Evolutionary conservation across 169 alveolate species (phyloP).

Genomic region (Babesia caballi): DNA sequence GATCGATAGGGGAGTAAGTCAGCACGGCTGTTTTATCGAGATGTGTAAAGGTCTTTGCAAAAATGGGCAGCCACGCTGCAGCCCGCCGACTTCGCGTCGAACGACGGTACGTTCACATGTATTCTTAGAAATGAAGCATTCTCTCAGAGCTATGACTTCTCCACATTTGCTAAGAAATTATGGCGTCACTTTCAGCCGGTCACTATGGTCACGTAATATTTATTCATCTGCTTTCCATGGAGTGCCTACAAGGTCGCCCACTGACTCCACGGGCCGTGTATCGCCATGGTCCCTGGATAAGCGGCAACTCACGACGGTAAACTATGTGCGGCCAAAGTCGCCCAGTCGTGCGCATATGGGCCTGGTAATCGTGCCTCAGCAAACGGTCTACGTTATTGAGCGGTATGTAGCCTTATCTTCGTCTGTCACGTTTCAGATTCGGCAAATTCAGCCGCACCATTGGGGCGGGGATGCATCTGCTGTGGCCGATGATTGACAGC

Average conservation of each 20-base stretch:
- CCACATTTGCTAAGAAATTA: not conserved
- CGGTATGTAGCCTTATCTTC: constrained; percentile 45
- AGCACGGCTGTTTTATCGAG: not conserved
- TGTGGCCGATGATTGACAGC: constrained; percentile 87
- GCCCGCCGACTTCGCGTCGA: constrained; percentile 8
- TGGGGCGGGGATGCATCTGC: constrained; percentile 88
- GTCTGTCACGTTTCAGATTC: constrained; percentile 64
- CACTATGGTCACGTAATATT: constrained; percentile 9
- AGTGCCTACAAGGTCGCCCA: not conserved
- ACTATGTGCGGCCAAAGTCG: not conserved
- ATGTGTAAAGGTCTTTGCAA: constrained; percentile 38
- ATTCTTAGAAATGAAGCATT: not conserved
- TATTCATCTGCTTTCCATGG: not conserved
- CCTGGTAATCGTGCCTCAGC: constrained; percentile 89
- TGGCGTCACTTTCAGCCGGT: not conserved
- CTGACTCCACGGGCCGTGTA: not conserved
- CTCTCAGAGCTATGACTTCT: not conserved
- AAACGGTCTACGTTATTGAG: constrained; percentile 88
- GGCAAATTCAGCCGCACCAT: constrained; percentile 85
- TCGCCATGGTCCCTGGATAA: not conserved
- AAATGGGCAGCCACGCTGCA: constrained; percentile 54
- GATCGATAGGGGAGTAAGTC: constrained; percentile 42
- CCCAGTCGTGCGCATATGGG: constrained; percentile 65
- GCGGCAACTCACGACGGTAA: not conserved
- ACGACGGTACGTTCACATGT: constrained; percentile 4